Base-by-base conservation (phyloP, 768 basidiomycete genomes). In the Cubamyces sp. region DNA sequence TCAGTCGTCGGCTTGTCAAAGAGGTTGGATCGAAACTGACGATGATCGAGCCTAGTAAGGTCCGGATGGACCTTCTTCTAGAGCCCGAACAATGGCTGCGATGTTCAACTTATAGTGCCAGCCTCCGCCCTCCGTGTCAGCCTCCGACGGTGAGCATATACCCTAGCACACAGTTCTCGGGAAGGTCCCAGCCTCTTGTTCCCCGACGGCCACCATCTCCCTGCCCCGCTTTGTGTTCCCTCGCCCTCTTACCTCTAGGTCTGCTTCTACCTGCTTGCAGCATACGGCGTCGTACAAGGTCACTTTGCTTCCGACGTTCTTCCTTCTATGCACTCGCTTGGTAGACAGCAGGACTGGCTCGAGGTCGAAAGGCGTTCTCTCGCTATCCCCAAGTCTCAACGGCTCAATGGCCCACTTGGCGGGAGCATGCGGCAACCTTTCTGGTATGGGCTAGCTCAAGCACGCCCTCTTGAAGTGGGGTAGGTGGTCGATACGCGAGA, bases 381-480 rank as follows among this genome's bases (percentile, higher is more conserved):
- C 34, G n/a, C n/a, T n/a, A n/a, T 34, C 34, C 5, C 37, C n/a
- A 52, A 9, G 45, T 19, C 37, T 52, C 51, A 52, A 40, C 5
- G 51, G 51, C 37, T 52, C 34, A 52, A 19, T 40, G 51, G 51
- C 51, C 51, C 51, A 23, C 51, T 30, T 39, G 34, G 40, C 51
- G 28, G 30, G 40, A 11, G 16, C 34, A 34, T 34, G 5, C 34
- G 34, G 34, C 5, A 34, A 34, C 34, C 1, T 1, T 5, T 37
- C 37, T n/a, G 19, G 37, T 52, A n/a, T 52, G 19, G 34, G 51
- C 37, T 39, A 52, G 5, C 37, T 15, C 37, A 40, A 52, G 30
- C 34, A 52, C 51, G 37, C 51, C 37, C n/a, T 21, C 12, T 7
- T 9, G 4, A 34, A 6, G 6, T 11, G 6, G 34, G 11, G 34